Percentiles rank a stretch among this genome's conserved stretches.
These are phyloP conservation scores for Dictyostelium discoideum DNA, from an alignment of 78 protist species.

Conservation along the genomic window DNA sequence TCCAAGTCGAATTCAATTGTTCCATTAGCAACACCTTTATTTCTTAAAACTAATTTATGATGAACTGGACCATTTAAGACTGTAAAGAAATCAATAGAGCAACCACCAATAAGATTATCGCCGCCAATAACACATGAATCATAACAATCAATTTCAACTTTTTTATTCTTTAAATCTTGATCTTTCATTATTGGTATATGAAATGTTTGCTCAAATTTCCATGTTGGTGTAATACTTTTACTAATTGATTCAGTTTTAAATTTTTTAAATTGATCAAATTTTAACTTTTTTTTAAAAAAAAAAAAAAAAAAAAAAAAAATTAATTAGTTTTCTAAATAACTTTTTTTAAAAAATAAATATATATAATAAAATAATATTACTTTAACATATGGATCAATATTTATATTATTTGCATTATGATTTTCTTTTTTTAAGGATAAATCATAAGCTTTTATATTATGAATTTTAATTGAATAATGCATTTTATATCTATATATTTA, in stretches of 20 bases:
- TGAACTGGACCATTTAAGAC: constrained; percentile 49
- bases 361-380: not conserved
- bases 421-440: constrained; percentile 47
- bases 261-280: constrained; percentile 29
- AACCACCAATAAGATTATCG: constrained; percentile 54
- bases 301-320: not conserved
- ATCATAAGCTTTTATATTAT: constrained; percentile 34
- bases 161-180: not conserved
- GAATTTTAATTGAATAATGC: not conserved
- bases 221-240: not conserved
- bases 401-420: not conserved
- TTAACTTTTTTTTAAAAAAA: not conserved
- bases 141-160: constrained; percentile 2
- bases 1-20: constrained; percentile 51
- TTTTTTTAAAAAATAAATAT: not conserved
- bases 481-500: not conserved
- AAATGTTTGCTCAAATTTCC: not conserved
- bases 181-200: not conserved
- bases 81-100: not conserved
- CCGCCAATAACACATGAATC: constrained; percentile 40
- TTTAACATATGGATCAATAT: constrained; percentile 63
- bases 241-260: constrained; percentile 20
- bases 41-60: constrained; percentile 27
- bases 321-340: not conserved
- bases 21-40: constrained; percentile 52